Evolutionary conservation across 2,329 filamentous ascomycete species (phyloP), one percentile per base, ranked within the genome.

Genomic region (Fonsecaea erecta): DNA sequence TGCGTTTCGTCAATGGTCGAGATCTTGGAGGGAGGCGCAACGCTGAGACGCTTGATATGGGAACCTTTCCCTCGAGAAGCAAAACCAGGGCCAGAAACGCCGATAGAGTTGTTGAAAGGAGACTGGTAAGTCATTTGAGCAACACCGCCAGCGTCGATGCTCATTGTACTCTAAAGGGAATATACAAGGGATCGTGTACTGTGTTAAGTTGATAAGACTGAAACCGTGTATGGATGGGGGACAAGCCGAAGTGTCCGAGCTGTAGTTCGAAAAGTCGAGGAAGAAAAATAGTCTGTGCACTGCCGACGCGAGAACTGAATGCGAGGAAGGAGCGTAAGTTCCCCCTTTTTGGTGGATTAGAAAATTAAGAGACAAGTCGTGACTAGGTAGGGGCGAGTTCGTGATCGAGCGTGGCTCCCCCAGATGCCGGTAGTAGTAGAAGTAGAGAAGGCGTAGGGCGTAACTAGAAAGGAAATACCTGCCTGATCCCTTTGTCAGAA

Each of bases 41-140:
- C 79, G 74, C 84, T 88, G 77, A 97, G 86, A 71, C 93, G 92
- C 83, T 97, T 97, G 80, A 97, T 90, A 77, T 91, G 90, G 75
- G 91, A 87, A 71, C 92, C 91, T 75, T 96, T 92, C 71, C 88
- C 86, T 73, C 95, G 90, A 73, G 93, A 94, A 69, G 92, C 92
- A 75, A 97, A 90, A 74, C 93, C 91, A 71, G 90, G 87, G 68
- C 87, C 84, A 60, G 93, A 90, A 81, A 92, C 87, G 75, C 88
- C 87, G 73, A 97, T 84, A 73, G 87, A 89, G 74, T 86, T 86
- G 76, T 86, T 83, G 78, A 90, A 84, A 77, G 85, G 82, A 78
- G 91, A 91, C 79, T 89, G 86, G 84, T 92, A 94, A 83, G 92
- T 91, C 94, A 98, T 98, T 86, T 96, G 93, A 95, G 93, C 90